A percentile compares a stretch with the other conserved stretches of the same genome.
Conservation (phyloP, 2,329 filamentous ascomycete species). For the Trichoderma polysporum region DNA sequence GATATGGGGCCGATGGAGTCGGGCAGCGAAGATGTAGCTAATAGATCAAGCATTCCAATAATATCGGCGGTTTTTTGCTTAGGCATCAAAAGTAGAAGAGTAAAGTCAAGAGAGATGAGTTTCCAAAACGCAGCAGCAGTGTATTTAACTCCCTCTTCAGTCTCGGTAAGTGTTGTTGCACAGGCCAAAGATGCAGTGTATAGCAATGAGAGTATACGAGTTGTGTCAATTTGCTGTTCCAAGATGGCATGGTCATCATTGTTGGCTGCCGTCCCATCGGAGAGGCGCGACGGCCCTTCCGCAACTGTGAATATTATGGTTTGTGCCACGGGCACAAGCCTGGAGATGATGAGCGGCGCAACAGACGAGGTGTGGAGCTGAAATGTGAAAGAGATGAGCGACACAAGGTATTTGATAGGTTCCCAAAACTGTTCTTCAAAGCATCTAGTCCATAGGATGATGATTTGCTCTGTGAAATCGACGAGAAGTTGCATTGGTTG, state of each 20-base stretch:
- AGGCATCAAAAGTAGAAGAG: constrained; percentile 65
- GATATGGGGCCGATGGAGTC: constrained; percentile 66
- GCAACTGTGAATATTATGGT: constrained; percentile 61
- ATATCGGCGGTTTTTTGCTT: constrained; percentile 66
- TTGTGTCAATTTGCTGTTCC: constrained; percentile 60
- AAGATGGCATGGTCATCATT: constrained; percentile 40
- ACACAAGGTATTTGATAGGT: constrained; percentile 64
- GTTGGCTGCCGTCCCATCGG: constrained; percentile 48
- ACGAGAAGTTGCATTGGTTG: constrained; percentile 58
- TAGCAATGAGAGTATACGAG: constrained; percentile 64
- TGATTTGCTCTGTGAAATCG: constrained; percentile 62
- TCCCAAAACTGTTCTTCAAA: constrained; percentile 61
- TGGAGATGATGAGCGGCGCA: constrained; percentile 58
- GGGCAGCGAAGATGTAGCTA: constrained; percentile 64
- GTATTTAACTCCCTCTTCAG: constrained; percentile 32
- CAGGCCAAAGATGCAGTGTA: constrained; percentile 63
- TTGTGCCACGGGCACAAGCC: constrained; percentile 55
- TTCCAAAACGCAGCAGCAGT: constrained; percentile 61
- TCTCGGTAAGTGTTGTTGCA: constrained; percentile 38
- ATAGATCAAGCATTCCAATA: constrained; percentile 61
- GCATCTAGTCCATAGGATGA: constrained; percentile 68
- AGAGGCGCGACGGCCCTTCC: constrained; percentile 53
- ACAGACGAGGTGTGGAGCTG: constrained; percentile 59
- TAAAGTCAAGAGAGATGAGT: constrained; percentile 63
- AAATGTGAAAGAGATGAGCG: constrained; percentile 63